Conservation (phyloP, 31 red algal genomes). For the Odonthalia washingtoniensis region DNA sequence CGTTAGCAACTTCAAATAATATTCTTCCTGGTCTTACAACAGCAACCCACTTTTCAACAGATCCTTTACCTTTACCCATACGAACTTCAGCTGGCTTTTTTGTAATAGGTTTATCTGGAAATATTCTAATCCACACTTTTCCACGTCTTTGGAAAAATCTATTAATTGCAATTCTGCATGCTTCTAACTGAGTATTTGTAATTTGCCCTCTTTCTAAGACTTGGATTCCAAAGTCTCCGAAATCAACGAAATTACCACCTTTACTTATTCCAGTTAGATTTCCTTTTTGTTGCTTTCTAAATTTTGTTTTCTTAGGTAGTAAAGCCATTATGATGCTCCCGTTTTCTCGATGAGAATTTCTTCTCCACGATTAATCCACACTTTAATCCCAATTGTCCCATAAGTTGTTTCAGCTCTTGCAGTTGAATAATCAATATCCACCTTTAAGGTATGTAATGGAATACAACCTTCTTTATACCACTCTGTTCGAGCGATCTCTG, state of each 20-base stretch:
- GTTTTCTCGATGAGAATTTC: constrained; percentile 1
- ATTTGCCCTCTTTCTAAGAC: not conserved
- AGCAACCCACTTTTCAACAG: constrained; percentile 24
- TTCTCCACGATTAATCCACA: constrained; percentile 15
- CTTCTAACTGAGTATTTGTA: constrained; percentile 23
- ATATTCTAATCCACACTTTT: constrained; percentile 21
- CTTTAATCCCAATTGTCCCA: constrained; percentile 30
- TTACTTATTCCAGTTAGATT: not conserved
- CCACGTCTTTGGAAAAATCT: constrained; percentile 10
- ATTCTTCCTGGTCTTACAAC: constrained; percentile 24
- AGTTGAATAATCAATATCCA: constrained; percentile 6
- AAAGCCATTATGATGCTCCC: not conserved
- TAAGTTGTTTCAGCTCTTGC: constrained; percentile 24
- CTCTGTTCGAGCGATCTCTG: constrained; percentile 20
- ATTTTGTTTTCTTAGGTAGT: constrained; percentile 3
- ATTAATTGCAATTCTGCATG: constrained; percentile 21
- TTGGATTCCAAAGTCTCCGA: constrained; percentile 32
- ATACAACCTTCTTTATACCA: constrained; percentile 30
- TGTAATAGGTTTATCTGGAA: constrained; percentile 25
- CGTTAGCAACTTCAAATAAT: constrained; percentile 7
- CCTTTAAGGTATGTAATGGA: constrained; percentile 16
- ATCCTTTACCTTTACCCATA: constrained; percentile 42
- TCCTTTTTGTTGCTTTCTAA: constrained; percentile 14
- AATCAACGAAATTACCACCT: not conserved
- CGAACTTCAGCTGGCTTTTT: constrained; percentile 10